Base-by-base conservation (phyloP, 164 flowering plant genomes). In the Pachysandra terminalis region DNA sequence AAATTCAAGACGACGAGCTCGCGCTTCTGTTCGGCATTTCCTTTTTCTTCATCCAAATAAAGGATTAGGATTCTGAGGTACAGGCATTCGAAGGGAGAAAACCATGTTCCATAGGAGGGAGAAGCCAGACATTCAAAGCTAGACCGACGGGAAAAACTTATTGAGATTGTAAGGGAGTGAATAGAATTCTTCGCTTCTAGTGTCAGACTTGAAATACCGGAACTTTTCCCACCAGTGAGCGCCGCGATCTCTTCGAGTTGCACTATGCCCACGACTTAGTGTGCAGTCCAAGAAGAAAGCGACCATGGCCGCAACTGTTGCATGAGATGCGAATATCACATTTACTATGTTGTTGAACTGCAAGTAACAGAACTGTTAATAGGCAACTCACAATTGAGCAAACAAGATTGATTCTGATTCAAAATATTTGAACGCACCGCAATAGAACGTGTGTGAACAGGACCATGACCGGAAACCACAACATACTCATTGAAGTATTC, bases 181-280 rank as follows among this genome's bases (percentile, higher is more conserved):
- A 67, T 93, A 96, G 59, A 96, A 93, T 66, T 96, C 99, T 41
- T 79, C 97, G 45, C 87, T 92, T 56, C 97, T 83, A 0, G 81
- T 60, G 57, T 96, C 99, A 0, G 76, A 41, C 19, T 74, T 74
- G 70, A 76, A 93, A 37, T 59, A 49, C 63, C 82, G 78, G 80
- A 86, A 96, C 83, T 80, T 90, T 27, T 57, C 88, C 99, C 97
- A 93, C 98, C 98, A 96, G 28, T 89, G 93, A 73, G 86, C 76
- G 9, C 98, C 99, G 55, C 93, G 83, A 80, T 96, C 98, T 69
- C 78, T 75, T 51, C 89, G 73, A 8, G 72, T 70, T 0, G 81
- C 59, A 68, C 71, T 59, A 66, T 92, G 84, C 15, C 76, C 73
- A 14, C 70, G 77, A 9, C 75, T 74, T 13, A 88, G 86, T 0